A percentile compares a stretch with the other conserved stretches of the same genome.
These are phyloP conservation scores for Sphagnurus paluster DNA, from an alignment of 1,284 basidiomycete species.

Conservation along the genomic window DNA sequence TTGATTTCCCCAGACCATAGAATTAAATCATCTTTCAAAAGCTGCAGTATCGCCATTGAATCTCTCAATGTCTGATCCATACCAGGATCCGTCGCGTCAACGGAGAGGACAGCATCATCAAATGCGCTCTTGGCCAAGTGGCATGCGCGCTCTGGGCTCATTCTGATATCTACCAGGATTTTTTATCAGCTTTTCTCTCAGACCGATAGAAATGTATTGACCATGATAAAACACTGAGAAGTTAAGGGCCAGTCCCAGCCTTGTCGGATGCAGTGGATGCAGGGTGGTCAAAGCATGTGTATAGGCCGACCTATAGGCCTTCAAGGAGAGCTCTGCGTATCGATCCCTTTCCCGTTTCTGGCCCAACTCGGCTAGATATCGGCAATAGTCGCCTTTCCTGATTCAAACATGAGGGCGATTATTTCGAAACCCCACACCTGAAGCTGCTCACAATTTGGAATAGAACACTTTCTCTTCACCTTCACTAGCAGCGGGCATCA, in stretches of 20 bases:
- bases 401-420: background rate
- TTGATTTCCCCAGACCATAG: slow-evolving; percentile 64
- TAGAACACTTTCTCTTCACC: slow-evolving; percentile 73
- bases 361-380: slow-evolving; percentile 66
- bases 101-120: slow-evolving; percentile 60
- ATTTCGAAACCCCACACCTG: background rate
- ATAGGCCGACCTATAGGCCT: slow-evolving; percentile 69
- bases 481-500: slow-evolving; percentile 53
- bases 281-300: slow-evolving; percentile 59
- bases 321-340: slow-evolving; percentile 54
- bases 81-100: slow-evolving; percentile 36
- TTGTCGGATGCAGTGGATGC: slow-evolving; percentile 63
- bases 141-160: slow-evolving; percentile 90
- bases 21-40: slow-evolving; percentile 64
- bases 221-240: slow-evolving; percentile 97
- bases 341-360: slow-evolving; percentile 46
- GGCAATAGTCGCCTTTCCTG: slow-evolving; percentile 72
- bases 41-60: slow-evolving; percentile 64
- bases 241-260: slow-evolving; percentile 91
- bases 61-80: slow-evolving; percentile 52
- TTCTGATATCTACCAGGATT: slow-evolving; percentile 65
- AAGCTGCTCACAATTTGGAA: slow-evolving; percentile 57
- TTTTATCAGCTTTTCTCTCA: background rate
- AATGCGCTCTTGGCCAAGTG: slow-evolving; percentile 82
- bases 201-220: slow-evolving; percentile 13